A percentile compares a stretch with the other conserved stretches of the same genome.
These are phyloP conservation scores for Colletotrichum coccodes DNA, from an alignment of 2,329 filamentous ascomycete species.

Conservation along the genomic window DNA sequence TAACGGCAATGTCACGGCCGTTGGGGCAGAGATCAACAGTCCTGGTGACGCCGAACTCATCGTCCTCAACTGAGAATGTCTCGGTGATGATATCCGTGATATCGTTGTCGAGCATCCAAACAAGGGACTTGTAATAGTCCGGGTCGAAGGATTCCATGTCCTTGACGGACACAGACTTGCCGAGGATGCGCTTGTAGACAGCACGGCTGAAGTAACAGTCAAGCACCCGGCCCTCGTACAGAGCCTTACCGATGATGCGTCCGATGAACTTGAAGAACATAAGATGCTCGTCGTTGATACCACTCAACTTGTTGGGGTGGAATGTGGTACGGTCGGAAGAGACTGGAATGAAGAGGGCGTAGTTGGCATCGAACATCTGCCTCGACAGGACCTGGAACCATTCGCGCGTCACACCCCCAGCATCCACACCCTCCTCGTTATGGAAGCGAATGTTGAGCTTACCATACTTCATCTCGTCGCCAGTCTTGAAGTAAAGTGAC, in stretches of 20 bases:
- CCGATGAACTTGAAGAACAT: conserved; percentile 99
- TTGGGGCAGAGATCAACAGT: conserved; percentile 88
- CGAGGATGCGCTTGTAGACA: conserved; percentile 97
- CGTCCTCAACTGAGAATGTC: conserved; percentile 93
- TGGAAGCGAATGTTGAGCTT: conserved; percentile 98
- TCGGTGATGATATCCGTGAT: conserved; percentile 98
- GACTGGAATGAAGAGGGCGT: conserved; percentile 94
- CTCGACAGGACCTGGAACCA: conserved; percentile 98
- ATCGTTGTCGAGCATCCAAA: conserved; percentile 99
- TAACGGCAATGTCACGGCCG: conserved; percentile 91
- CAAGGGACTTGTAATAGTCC: conserved; percentile 97
- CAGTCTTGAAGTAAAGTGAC: conserved; percentile 95
- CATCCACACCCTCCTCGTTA: conserved; percentile 96
- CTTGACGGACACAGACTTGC: conserved; percentile 95
- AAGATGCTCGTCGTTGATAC: conserved; percentile 93
- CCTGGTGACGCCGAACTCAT: conserved; percentile 90
- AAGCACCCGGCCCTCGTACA: conserved; percentile 94
- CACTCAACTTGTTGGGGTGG: conserved; percentile 95
- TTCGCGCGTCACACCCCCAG: conserved; percentile 95
- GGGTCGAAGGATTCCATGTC: conserved; percentile 99
- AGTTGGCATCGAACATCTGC: conserved; percentile 99
- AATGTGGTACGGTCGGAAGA: conserved; percentile 98
- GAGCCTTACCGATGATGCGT: conserved; percentile 95
- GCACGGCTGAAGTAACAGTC: conserved; percentile 99
- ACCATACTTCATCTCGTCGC: conserved; percentile 98